Evolutionary conservation across 176 grass and related monocot species (phyloP).

Genomic region (Tuctoria greenei): DNA sequence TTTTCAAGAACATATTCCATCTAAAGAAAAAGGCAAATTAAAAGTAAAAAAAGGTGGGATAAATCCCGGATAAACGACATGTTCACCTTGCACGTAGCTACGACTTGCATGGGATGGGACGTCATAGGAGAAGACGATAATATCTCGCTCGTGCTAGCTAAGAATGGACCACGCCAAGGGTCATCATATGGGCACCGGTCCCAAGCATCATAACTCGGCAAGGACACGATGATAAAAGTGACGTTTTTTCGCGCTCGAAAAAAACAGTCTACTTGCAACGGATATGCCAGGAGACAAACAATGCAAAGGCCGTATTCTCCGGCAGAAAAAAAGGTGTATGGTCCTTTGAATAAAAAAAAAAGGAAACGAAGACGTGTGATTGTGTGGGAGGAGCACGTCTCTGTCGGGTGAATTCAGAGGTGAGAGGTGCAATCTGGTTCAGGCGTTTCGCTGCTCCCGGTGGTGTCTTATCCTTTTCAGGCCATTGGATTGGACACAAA

Average conservation of each 20-base stretch:
- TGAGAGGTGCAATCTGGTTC: conserved; percentile 50
- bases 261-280: neutral
- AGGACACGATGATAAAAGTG: neutral
- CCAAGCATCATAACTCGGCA: conserved; percentile 13
- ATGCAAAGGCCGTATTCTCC: neutral
- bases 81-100: neutral
- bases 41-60: neutral
- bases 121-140: neutral
- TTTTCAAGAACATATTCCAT: conserved; percentile 26
- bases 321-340: too few relatives aligned
- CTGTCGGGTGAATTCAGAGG: conserved; percentile 21
- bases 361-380: neutral
- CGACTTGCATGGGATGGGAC: neutral
- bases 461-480: conserved; percentile 27
- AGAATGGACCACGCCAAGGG: neutral
- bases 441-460: conserved; percentile 18
- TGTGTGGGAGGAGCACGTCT: neutral
- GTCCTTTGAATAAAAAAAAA: too few relatives aligned
- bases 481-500: conserved; percentile 33
- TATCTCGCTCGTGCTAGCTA: conserved; percentile 17
- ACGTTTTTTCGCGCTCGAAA: neutral
- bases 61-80: neutral
- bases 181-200: conserved; percentile 26
- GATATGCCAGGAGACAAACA: conserved; percentile 1
- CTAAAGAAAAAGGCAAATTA: neutral